Evolutionary conservation across 768 basidiomycete genomes (phyloP), one percentile per base, ranked within the genome.

Genomic region (Termitomyces sp.): DNA sequence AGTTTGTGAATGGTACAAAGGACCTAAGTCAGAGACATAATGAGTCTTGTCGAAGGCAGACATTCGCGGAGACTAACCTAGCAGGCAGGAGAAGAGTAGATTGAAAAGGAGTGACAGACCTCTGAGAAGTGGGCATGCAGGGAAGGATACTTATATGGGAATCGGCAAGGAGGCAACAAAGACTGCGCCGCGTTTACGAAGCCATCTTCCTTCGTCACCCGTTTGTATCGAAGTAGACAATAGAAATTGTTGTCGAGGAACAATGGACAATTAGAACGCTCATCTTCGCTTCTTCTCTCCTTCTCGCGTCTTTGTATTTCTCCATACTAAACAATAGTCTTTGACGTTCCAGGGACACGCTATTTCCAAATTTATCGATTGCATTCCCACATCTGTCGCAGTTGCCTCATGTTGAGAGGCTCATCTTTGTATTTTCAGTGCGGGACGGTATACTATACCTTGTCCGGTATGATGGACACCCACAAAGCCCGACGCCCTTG

Each of bases 231-330:
- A 56, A 59, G 50, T 46, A 55, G 56, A 66, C 65, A 63, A 65
- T 58, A 61, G 54, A 61, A 59, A 57, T 45, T 22, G 44, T 51
- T 34, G 31, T 59, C 51, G 42, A 56, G 46, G 58, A 57, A 61
- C 59, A 61, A 62, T 57, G 62, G 56, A 64, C 64, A 64, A 61
- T 60, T 49, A 48, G 28, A 13, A 31, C 24, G 48, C 51, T 47
- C 52, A 39, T 59, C 52, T n/a, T 52, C 36, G 24, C 26, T 51
- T 51, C 51, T 39, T 28, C 26, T 51, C 51, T 44, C 31, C 48
- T 55, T 36, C 48, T 18, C 15, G 41, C 29, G 49, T 29, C 55
- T n/a, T 55, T 49, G 55, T 56, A 49, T 56, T 55, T 49, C 55
- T 56, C 20, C 24, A 49, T 48, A 24, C 5, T 29, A 31, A 31